These are phyloP conservation scores for Isoetes taiwanensis DNA, from an alignment of 75 land plant species.

Conservation along the genomic window DNA sequence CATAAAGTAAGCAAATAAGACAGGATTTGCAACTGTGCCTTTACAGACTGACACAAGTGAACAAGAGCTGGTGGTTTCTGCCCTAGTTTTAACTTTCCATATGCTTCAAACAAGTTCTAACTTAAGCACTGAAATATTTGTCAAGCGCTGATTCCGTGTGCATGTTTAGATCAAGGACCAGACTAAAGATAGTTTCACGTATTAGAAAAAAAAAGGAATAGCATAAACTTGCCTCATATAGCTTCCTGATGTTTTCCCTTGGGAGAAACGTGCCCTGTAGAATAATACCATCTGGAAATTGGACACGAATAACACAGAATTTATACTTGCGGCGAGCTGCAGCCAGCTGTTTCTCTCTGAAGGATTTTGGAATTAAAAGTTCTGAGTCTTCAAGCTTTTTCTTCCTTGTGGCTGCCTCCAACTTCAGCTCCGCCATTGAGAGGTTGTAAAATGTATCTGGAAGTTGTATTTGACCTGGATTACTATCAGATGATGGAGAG, in stretches of 20 bases:
- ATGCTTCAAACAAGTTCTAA: background rate
- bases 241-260: slow-evolving; percentile 41
- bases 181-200: background rate
- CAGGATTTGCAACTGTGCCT: background rate
- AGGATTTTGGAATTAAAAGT: slow-evolving; percentile 65
- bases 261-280: slow-evolving; percentile 69
- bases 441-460: slow-evolving; percentile 68
- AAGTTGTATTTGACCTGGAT: slow-evolving; percentile 54
- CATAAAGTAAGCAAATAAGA: background rate
- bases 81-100: background rate
- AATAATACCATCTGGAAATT: slow-evolving; percentile 88
- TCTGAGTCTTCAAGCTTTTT: slow-evolving; percentile 78
- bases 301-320: slow-evolving; percentile 46
- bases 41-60: background rate
- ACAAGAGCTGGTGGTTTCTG: no score
- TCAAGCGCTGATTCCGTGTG: background rate
- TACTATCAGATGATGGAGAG: slow-evolving; percentile 51
- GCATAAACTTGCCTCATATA: slow-evolving; percentile 49
- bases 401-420: slow-evolving; percentile 52
- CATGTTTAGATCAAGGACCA: background rate
- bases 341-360: slow-evolving; percentile 53
- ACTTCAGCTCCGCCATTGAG: slow-evolving; percentile 48
- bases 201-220: background rate
- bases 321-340: slow-evolving; percentile 39
- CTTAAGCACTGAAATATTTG: background rate